phyloP scores from a whole-genome alignment of 805 yeast genomes.

The Saccharomycopsis lassenensis region DNA sequence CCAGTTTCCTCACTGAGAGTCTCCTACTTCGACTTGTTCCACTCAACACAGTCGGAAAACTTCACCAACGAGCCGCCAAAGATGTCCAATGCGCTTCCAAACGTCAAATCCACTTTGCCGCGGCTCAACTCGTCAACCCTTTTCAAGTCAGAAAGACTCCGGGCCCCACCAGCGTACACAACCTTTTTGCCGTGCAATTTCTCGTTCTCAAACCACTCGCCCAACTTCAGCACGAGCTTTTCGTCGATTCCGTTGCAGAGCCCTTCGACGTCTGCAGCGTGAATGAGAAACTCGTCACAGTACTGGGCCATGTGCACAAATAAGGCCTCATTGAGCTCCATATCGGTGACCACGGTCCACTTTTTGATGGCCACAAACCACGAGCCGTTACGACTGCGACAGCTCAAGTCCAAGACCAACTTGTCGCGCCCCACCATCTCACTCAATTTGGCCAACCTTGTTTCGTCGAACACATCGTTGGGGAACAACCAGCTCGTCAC shows the following conservation, averaged over 20 bases:
- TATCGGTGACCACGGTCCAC: slow-evolving; percentile 85
- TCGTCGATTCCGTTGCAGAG: slow-evolving; percentile 88
- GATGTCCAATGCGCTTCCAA: slow-evolving; percentile 86
- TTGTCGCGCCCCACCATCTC: slow-evolving; percentile 48
- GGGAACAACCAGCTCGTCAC: slow-evolving; percentile 89
- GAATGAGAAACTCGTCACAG: slow-evolving; percentile 83
- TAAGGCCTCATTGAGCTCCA: slow-evolving; percentile 42
- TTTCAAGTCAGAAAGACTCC: slow-evolving; percentile 53
- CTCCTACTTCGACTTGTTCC: slow-evolving; percentile 45
- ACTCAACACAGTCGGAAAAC: slow-evolving; percentile 61
- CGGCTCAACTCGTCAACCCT: slow-evolving; percentile 56
- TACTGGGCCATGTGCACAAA: slow-evolving; percentile 45
- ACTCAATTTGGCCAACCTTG: slow-evolving; percentile 41
- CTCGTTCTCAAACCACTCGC: slow-evolving; percentile 51
- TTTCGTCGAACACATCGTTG: slow-evolving; percentile 32
- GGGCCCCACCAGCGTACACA: slow-evolving; percentile 97
- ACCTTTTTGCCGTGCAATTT: slow-evolving; percentile 29
- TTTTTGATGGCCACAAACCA: slow-evolving; percentile 98
- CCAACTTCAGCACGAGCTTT: slow-evolving; percentile 56
- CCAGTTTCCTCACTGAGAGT: too few relatives aligned
- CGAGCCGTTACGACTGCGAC: slow-evolving; percentile 31
- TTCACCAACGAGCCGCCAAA: slow-evolving; percentile 83
- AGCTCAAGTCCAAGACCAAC: slow-evolving; percentile 84
- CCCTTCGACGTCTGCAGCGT: slow-evolving; percentile 99
- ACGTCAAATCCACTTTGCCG: slow-evolving; percentile 86